Base-by-base conservation (phyloP, 805 yeast species). In the Cyberlindnera veronae region DNA sequence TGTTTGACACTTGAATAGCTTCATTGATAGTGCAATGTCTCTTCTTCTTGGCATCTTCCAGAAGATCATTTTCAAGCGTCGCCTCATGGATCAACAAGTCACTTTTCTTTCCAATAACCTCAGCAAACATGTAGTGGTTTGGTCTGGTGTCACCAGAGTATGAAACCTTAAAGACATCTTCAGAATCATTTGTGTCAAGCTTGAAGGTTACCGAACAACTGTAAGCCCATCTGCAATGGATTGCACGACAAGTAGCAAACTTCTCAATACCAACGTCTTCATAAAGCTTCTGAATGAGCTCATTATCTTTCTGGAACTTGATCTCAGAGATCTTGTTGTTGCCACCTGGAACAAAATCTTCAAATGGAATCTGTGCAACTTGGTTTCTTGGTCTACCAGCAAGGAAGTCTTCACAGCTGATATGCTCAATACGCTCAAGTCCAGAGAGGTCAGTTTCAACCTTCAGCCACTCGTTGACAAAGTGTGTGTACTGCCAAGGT, bases 141-240 rank as follows among this genome's bases (percentile, higher is more conserved):
- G 99, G 99, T 53, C 97, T 76, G 0, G 98, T 87, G 58, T 93
- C 99, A 11, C 99, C 99, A 2, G 96, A 88, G 58, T 86, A 93
- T 1, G 96, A 82, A 1, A 90, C 68, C 50, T 77, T 83, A 67
- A 88, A 88, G 0, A 55, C 44, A n/a, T 39, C 39, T 3, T 39
- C 30, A 1, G 22, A 24, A 9, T 34, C 34, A 16, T 42, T 36
- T n/a, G 44, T 47, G 1, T 50, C 53, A 23, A 67, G 52, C 8
- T 60, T 61, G 39, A 83, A 74, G 2, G 71, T 57, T 10, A 90
- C 68, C 0, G 77, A 60, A 30, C 80, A 74, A 14, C 84, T 77
- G 59, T 89, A 91, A 0, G 98, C 77, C 77, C 81, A 77, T 18
- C 76, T 77, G 60, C 97, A 89, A 59, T 93, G 99, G 15, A 72